Evolutionary conservation across 192 early-diverging fungal genomes (phyloP).

Genomic region (Powellomyces hirtus): DNA sequence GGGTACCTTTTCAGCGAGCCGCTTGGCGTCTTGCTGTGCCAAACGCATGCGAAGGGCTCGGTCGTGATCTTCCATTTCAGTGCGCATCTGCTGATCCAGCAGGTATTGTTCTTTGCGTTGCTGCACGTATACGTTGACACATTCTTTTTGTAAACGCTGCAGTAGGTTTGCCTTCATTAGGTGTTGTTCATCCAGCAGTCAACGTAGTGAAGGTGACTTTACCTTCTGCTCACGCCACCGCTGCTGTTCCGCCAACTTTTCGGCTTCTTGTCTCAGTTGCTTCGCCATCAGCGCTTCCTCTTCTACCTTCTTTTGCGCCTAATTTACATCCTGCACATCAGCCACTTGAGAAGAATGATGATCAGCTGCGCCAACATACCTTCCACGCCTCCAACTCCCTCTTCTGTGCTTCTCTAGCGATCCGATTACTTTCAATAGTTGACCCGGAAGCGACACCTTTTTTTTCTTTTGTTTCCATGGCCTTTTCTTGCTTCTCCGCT

Average conservation of each 20-base stretch:
- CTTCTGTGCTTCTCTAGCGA: neutral
- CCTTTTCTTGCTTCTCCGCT: neutral
- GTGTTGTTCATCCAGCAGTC: neutral
- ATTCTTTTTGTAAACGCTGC: neutral
- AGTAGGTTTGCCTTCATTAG: neutral
- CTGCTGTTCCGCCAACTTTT: neutral
- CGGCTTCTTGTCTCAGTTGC: neutral
- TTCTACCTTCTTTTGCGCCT: constrained; percentile 4
- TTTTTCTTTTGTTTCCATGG: neutral
- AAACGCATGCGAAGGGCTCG: neutral
- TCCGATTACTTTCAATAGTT: neutral
- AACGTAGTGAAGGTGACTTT: neutral
- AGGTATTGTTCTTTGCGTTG: neutral
- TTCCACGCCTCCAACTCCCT: constrained; percentile 9
- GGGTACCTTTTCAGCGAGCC: neutral
- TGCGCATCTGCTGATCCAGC: neutral
- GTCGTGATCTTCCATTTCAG: neutral
- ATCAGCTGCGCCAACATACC: neutral
- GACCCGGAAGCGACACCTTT: neutral
- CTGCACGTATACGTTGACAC: neutral
- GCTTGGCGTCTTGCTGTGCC: neutral
- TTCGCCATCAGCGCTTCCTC: neutral
- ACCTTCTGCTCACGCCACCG: constrained; percentile 4
- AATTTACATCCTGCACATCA: neutral
- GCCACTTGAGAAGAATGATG: neutral